Conservation (phyloP, 495 filamentous ascomycete species). For the Penicillium herquei region DNA sequence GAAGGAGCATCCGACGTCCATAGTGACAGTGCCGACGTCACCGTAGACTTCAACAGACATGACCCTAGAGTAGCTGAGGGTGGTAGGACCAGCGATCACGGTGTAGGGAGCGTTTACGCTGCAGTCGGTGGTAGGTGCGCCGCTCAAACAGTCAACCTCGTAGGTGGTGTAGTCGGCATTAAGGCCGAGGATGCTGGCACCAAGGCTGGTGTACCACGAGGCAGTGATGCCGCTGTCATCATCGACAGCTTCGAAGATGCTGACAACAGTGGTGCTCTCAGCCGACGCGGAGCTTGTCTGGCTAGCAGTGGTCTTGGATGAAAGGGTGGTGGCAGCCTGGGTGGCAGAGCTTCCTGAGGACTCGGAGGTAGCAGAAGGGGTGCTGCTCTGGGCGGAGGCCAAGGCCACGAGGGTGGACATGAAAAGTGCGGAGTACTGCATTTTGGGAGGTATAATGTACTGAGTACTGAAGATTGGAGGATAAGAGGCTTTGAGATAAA, state of each 20-base stretch:
- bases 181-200: conserved; percentile 23
- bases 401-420: too few relatives aligned
- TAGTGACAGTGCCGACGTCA: background rate
- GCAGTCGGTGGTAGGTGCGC: conserved; percentile 20
- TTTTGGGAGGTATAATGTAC: too few relatives aligned
- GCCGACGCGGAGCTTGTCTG: background rate
- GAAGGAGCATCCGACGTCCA: conserved; percentile 10
- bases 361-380: too few relatives aligned
- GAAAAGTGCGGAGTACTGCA: too few relatives aligned
- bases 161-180: conserved; percentile 28
- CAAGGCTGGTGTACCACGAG: conserved; percentile 17
- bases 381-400: too few relatives aligned
- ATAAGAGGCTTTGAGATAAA: too few relatives aligned
- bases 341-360: too few relatives aligned
- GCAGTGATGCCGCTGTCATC: background rate
- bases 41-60: background rate
- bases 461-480: too few relatives aligned
- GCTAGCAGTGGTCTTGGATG: too few relatives aligned
- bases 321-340: too few relatives aligned
- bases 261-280: conserved; percentile 10
- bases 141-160: conserved; percentile 20
- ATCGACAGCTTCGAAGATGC: conserved; percentile 1
- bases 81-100: conserved; percentile 22
- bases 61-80: conserved; percentile 5
- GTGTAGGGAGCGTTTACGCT: conserved; percentile 19